Evolutionary conservation across 2,329 filamentous ascomycete genomes (phyloP).

Genomic region (Aspergillus cejpii): DNA sequence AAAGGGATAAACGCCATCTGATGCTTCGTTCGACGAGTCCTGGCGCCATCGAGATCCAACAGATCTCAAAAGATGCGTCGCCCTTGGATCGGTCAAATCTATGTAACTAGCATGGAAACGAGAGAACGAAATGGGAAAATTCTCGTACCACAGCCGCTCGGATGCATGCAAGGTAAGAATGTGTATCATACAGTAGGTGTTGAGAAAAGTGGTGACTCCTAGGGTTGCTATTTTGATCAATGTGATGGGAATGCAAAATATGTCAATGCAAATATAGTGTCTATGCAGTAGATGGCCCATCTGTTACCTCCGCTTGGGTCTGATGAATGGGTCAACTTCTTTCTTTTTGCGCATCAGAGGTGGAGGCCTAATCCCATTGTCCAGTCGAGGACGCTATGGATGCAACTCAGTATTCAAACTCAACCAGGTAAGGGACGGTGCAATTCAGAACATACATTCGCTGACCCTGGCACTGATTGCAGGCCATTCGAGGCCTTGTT

Average conservation of each 20-base stretch:
- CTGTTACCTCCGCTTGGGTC: conserved; percentile 31
- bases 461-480: conserved; percentile 11
- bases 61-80: not conserved
- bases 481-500: conserved; percentile 14
- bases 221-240: not conserved
- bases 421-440: conserved; percentile 1
- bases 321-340: conserved; percentile 37
- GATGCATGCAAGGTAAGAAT: not conserved
- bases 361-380: conserved; percentile 22
- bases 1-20: not conserved
- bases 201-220: not conserved
- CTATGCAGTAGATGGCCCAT: not conserved
- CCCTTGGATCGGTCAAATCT: not conserved
- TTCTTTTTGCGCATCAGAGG: conserved; percentile 36
- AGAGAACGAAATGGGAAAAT: not conserved
- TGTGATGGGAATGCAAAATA: not conserved
- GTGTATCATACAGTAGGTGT: conserved; percentile 1
- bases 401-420: conserved; percentile 10
- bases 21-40: not conserved
- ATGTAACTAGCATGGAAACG: no score
- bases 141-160: not conserved
- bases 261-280: not conserved
- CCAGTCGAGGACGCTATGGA: conserved; percentile 14
- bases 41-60: not conserved
- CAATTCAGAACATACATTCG: conserved; percentile 18